Evolutionary conservation across 108 stramenopile species (phyloP).

Genomic region (Nitzschia putrida): DNA sequence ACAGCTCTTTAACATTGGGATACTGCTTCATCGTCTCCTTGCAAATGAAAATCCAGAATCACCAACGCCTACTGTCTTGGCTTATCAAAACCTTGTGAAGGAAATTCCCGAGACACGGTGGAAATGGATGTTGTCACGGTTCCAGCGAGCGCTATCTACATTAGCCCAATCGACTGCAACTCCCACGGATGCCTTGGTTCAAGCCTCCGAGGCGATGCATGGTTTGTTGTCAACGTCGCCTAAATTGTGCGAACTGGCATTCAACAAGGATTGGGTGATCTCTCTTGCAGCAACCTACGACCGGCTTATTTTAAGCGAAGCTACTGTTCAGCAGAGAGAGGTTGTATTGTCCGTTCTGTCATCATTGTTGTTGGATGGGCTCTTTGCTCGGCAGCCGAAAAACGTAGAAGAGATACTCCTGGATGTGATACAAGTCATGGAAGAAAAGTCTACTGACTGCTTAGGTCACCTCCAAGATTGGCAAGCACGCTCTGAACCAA

Average conservation of each 20-base stretch:
- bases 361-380: constrained; percentile 36
- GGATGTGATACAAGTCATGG: constrained; percentile 36
- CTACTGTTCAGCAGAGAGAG: constrained; percentile 9
- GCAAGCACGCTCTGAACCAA: constrained; percentile 25
- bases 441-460: constrained; percentile 39
- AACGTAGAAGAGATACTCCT: constrained; percentile 26
- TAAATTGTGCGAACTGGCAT: constrained; percentile 23
- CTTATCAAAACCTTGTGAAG: constrained; percentile 32
- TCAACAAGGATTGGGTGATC: constrained; percentile 17
- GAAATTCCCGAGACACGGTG: constrained; percentile 13
- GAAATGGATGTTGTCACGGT: neutral
- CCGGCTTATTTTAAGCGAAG: constrained; percentile 12
- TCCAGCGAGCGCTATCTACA: constrained; percentile 8
- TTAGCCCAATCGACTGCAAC: neutral
- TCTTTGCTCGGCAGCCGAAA: constrained; percentile 4
- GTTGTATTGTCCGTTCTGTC: constrained; percentile 20
- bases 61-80: neutral
- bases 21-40: constrained; percentile 3
- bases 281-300: constrained; percentile 33
- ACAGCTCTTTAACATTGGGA: constrained; percentile 14
- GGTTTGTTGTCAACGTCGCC: constrained; percentile 19
- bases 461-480: constrained; percentile 41
- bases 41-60: neutral
- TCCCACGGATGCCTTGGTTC: constrained; percentile 12
- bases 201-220: constrained; percentile 3